Percentiles rank a stretch among this genome's conserved stretches.
Evolutionary conservation across 163 green algal species (phyloP).

Genomic region (Scenedesmus sp.): DNA sequence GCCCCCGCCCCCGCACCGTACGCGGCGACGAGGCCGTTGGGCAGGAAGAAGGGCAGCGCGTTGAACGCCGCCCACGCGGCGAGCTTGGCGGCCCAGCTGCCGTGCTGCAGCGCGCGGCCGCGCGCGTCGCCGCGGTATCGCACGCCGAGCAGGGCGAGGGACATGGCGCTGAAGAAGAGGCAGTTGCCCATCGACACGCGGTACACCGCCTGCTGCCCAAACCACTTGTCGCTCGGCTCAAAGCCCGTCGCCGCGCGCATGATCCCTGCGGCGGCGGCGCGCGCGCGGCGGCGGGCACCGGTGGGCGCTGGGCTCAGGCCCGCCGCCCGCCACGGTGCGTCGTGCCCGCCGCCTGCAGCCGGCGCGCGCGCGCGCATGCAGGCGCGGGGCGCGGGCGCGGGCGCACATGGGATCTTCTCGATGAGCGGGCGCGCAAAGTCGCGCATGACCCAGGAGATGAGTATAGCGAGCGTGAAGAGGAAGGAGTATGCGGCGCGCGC

Average conservation of each 20-base stretch:
- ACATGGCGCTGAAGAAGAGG: conserved; percentile 89
- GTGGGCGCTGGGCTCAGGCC: background rate
- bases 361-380: too few species aligned
- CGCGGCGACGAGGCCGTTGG: conserved; percentile 79
- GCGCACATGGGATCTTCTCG: conserved; percentile 92
- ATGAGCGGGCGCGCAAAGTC: conserved; percentile 94
- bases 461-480: conserved; percentile 93
- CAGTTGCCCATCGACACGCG: conserved; percentile 94
- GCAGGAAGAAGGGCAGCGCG: conserved; percentile 92
- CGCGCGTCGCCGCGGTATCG: conserved; percentile 86
- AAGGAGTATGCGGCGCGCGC: conserved; percentile 85
- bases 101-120: conserved; percentile 89
- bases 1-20: conserved; percentile 74
- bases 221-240: conserved; percentile 86
- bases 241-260: conserved; percentile 63
- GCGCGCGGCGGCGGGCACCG: background rate
- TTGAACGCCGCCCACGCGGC: conserved; percentile 87
- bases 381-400: too few species aligned
- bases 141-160: conserved; percentile 82
- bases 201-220: conserved; percentile 96
- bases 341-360: background rate
- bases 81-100: conserved; percentile 90
- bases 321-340: background rate
- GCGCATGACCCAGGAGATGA: conserved; percentile 90
- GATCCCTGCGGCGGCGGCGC: conserved; percentile 73